Conservation (phyloP, 768 basidiomycete species). For the Cystobasidium tubakii region DNA sequence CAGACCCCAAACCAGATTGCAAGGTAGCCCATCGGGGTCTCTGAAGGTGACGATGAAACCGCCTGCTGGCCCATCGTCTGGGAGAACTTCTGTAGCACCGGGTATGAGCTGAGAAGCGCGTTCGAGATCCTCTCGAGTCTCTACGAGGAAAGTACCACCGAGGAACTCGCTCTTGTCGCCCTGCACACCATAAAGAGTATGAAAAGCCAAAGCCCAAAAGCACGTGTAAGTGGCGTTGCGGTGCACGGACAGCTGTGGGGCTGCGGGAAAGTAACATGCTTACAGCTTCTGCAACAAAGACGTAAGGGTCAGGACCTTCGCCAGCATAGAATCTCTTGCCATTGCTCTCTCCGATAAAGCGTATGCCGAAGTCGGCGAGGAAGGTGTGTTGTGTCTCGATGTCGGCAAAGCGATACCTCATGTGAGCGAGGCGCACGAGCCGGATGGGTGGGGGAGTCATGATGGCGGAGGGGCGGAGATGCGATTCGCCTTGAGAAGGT, state of each 20-base stretch:
- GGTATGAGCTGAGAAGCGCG: constrained; percentile 24
- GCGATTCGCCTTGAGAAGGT: no score
- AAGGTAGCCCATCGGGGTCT: constrained; percentile 33
- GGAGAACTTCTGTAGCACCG: not conserved
- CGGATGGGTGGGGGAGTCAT: constrained; percentile 3
- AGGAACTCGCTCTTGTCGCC: constrained; percentile 25
- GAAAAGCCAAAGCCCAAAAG: not conserved
- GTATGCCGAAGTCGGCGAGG: constrained; percentile 13
- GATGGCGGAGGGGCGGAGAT: no score
- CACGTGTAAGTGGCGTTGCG: not conserved
- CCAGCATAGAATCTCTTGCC: constrained; percentile 8
- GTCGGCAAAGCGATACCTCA: constrained; percentile 8
- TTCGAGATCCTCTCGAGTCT: constrained; percentile 23
- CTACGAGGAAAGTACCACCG: constrained; percentile 29
- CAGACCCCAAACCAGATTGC: constrained; percentile 29
- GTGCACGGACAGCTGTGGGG: not conserved
- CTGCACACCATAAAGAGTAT: not conserved
- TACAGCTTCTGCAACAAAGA: constrained; percentile 13
- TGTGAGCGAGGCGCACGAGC: not conserved
- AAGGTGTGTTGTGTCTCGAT: constrained; percentile 7
- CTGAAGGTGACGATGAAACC: constrained; percentile 32
- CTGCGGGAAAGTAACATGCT: not conserved
- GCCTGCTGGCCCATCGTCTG: constrained; percentile 21
- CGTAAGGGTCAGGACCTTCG: constrained; percentile 12
- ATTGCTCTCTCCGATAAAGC: not conserved